Evolutionary conservation across 2,329 filamentous ascomycete genomes (phyloP), one percentile per base, ranked within the genome.

Genomic region (Cytospora chrysosperma): DNA sequence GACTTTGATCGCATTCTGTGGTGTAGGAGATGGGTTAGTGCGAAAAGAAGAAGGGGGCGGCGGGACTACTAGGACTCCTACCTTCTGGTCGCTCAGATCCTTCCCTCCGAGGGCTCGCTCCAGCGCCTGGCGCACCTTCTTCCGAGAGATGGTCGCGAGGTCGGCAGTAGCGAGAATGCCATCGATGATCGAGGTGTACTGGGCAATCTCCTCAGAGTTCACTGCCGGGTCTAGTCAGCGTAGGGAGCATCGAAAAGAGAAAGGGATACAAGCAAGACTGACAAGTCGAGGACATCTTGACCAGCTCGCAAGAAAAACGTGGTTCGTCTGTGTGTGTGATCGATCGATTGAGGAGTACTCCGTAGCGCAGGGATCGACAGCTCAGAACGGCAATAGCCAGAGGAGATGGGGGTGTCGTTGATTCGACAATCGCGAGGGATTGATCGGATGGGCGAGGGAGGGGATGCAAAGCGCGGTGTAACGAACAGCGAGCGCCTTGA

Each of bases 1-100:
- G 58, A 79, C 79, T 73, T 91, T 91, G 75, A 92, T 88, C 17
- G 86, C 85, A 72, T 82, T 79, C 89, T 92, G 66, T 55, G 27
- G 9, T 15, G 30, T 32, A 17, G n/a, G 28, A 13, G 13, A 19
- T n/a, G 13, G 17, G 64, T 50, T 47, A 61, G 28, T 21, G 43
- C 30, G 9, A 32, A 26, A 59, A n/a, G n/a, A 27, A 26, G 34
- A 12, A n/a, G n/a, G n/a, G n/a, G n/a, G 26, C 52, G 40, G 24
- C 17, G 43, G 43, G 28, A 34, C 28, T 17, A 28, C 27, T 12
- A 9, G 26, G 50, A 26, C 24, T 19, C 37, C 66, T 72, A 85
- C 85, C 79, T 88, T 88, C 70, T 88, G 82, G 2, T 81, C 78
- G 67, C 78, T 83, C 60, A 88, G 74, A 68, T 88, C 85, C 69